Evolutionary conservation across 2,329 filamentous ascomycete species (phyloP).

Genomic region (Arthrobotrys musiformis): DNA sequence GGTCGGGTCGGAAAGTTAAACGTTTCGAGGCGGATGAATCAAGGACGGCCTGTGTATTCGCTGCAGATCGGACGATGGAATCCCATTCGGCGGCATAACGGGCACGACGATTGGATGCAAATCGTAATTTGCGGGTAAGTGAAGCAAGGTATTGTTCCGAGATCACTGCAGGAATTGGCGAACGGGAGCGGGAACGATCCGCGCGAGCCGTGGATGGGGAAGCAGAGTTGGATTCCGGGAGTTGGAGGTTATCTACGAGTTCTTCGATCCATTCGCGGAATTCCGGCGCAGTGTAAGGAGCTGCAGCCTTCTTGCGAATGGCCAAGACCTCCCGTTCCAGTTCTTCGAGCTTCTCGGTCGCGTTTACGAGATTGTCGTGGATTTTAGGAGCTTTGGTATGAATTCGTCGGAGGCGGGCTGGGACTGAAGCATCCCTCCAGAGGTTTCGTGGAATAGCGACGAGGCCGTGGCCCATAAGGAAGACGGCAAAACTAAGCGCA

Average conservation of each 20-base stretch:
- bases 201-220: constrained; percentile 52
- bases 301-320: constrained; percentile 74
- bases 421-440: constrained; percentile 81
- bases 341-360: constrained; percentile 80
- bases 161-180: constrained; percentile 71
- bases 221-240: constrained; percentile 68
- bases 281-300: constrained; percentile 77
- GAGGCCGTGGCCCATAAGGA: constrained; percentile 95
- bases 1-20: constrained; percentile 69
- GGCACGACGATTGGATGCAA: constrained; percentile 83
- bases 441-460: constrained; percentile 87
- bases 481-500: constrained; percentile 90
- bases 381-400: constrained; percentile 82
- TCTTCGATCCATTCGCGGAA: constrained; percentile 98
- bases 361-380: constrained; percentile 88
- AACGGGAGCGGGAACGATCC: constrained; percentile 63
- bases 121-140: constrained; percentile 80
- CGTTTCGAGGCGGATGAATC: constrained; percentile 83
- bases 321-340: constrained; percentile 83
- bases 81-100: constrained; percentile 90
- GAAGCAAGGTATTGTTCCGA: constrained; percentile 94
- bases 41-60: constrained; percentile 80
- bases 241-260: constrained; percentile 78
- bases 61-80: constrained; percentile 77
- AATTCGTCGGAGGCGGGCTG: constrained; percentile 76